Percentiles rank a stretch among this genome's conserved stretches.
phyloP scores from a whole-genome alignment of 352 stramenopile genomes.

The Pythium biforme region DNA sequence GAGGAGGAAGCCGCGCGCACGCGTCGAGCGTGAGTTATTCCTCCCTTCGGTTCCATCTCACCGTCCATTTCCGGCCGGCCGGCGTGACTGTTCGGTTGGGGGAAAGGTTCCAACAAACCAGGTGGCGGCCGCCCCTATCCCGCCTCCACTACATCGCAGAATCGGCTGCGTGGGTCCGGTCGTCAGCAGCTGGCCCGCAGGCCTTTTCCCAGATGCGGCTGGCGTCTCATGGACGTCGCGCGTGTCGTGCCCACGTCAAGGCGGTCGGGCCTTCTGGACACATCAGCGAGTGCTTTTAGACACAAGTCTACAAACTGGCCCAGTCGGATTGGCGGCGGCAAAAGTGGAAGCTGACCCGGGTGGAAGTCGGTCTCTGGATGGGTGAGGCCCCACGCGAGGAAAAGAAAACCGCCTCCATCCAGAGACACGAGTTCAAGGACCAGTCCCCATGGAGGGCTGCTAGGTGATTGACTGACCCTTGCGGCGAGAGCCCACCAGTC shows the following conservation, averaged over 20 bases:
- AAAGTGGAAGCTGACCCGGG: slow-evolving; percentile 4
- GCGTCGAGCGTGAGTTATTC: slow-evolving; percentile 9
- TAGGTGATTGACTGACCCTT: neutral
- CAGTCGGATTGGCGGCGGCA: neutral
- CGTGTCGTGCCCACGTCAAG: slow-evolving; percentile 21
- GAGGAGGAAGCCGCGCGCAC: neutral
- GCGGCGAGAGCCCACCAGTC: too few species aligned
- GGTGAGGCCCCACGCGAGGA: neutral
- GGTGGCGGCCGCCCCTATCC: slow-evolving; percentile 17
- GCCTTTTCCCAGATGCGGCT: slow-evolving; percentile 17
- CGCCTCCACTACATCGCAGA: neutral
- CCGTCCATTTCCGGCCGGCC: slow-evolving; percentile 17
- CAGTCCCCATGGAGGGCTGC: neutral
- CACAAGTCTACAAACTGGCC: neutral
- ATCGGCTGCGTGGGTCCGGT: slow-evolving; percentile 1
- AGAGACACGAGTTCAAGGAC: neutral
- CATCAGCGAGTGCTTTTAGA: slow-evolving; percentile 10
- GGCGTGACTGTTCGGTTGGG: slow-evolving; percentile 9
- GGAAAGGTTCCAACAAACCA: slow-evolving; percentile 24
- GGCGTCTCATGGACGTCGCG: slow-evolving; percentile 12
- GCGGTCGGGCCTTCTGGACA: slow-evolving; percentile 6
- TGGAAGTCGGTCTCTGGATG: slow-evolving; percentile 2
- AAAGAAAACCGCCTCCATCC: neutral
- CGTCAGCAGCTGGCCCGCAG: slow-evolving; percentile 17
- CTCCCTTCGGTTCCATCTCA: slow-evolving; percentile 21